Percentiles rank a stretch among this genome's conserved stretches.
Conservation (phyloP, 2,329 filamentous ascomycete genomes). For the Pyrenochaeta sp. region DNA sequence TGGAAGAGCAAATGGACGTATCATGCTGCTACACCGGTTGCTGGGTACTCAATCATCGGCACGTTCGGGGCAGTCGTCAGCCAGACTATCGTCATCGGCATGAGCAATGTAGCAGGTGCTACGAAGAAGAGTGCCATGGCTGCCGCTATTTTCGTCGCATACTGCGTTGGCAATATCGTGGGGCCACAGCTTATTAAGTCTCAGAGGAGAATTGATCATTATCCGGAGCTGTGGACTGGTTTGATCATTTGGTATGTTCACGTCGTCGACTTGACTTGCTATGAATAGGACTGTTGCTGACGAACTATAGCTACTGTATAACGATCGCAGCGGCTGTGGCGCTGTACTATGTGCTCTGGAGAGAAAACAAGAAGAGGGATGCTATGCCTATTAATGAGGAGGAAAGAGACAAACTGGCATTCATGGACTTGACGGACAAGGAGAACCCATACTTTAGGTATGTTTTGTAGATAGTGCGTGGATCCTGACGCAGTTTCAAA, state of each 20-base stretch:
- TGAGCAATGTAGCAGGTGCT: constrained; percentile 76
- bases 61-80: constrained; percentile 77
- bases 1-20: constrained; percentile 73
- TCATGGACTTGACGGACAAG: constrained; percentile 64
- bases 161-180: constrained; percentile 79
- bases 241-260: constrained; percentile 65
- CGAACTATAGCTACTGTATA: constrained; percentile 64
- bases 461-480: constrained; percentile 42
- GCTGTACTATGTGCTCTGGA: constrained; percentile 67
- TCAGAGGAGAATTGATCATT: constrained; percentile 71
- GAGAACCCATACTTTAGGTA: constrained; percentile 68
- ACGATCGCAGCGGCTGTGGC: constrained; percentile 66
- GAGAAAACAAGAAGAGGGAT: constrained; percentile 59
- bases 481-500: too few relatives aligned
- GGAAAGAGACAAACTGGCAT: constrained; percentile 60
- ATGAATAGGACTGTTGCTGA: constrained; percentile 45
- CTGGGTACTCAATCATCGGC: constrained; percentile 76
- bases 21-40: constrained; percentile 71
- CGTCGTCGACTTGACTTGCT: constrained; percentile 38
- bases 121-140: constrained; percentile 83
- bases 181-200: constrained; percentile 75
- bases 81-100: constrained; percentile 64
- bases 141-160: constrained; percentile 76
- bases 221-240: constrained; percentile 75
- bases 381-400: constrained; percentile 62